These are phyloP conservation scores for Echria macrotheca DNA, from an alignment of 495 filamentous ascomycete species.

Conservation along the genomic window DNA sequence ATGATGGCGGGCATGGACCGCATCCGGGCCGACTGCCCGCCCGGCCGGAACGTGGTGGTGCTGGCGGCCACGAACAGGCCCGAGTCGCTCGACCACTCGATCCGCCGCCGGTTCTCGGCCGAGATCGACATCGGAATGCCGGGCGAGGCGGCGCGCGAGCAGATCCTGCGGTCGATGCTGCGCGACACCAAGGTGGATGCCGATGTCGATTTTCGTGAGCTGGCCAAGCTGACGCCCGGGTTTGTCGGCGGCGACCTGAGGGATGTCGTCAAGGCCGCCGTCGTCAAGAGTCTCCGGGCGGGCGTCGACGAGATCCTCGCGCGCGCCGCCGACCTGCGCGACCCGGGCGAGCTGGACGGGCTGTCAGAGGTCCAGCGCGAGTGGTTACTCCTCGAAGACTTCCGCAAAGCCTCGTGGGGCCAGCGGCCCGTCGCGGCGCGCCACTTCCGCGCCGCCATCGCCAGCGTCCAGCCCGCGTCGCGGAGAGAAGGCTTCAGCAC, in stretches of 20 bases:
- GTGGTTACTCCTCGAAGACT: slow-evolving; percentile 32
- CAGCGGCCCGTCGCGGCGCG: slow-evolving; percentile 31
- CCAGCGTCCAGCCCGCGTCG: slow-evolving; percentile 84
- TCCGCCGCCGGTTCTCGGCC: slow-evolving; percentile 81
- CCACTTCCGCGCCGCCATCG: slow-evolving; percentile 73
- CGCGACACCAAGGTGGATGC: slow-evolving; percentile 61
- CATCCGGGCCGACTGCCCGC: slow-evolving; percentile 72
- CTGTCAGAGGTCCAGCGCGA: slow-evolving; percentile 41
- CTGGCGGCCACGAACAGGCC: slow-evolving; percentile 91
- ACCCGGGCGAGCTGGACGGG: slow-evolving; percentile 49
- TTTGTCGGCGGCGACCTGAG: slow-evolving; percentile 95
- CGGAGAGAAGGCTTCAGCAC: slow-evolving; percentile 96
- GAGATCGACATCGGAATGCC: slow-evolving; percentile 97
- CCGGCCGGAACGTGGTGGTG: slow-evolving; percentile 84
- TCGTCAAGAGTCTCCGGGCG: slow-evolving; percentile 21
- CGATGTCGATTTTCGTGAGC: slow-evolving; percentile 69
- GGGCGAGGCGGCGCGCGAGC: slow-evolving; percentile 73
- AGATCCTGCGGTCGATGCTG: slow-evolving; percentile 75
- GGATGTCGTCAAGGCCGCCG: slow-evolving; percentile 55
- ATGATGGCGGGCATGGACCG: slow-evolving; percentile 86
- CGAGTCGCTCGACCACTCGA: slow-evolving; percentile 80
- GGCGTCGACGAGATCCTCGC: slow-evolving; percentile 20
- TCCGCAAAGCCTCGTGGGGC: slow-evolving; percentile 22
- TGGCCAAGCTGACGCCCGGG: slow-evolving; percentile 86
- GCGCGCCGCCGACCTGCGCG: slow-evolving; percentile 26